Evolutionary conservation across 371 early-diverging fungal genomes (phyloP), one percentile per base, ranked within the genome.

Genomic region (Cladochytrium tenue): DNA sequence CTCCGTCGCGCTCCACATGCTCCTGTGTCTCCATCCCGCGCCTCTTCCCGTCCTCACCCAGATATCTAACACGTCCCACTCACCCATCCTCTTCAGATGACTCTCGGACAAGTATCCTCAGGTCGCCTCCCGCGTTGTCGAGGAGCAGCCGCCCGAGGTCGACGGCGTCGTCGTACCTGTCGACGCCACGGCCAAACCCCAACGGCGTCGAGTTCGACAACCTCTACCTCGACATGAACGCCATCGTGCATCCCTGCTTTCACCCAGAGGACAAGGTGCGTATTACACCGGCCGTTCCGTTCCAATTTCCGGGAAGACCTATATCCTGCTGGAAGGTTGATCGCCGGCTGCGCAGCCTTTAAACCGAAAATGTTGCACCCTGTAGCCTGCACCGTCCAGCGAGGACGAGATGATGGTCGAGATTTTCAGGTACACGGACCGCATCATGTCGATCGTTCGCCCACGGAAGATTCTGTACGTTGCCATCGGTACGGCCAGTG

Each of bases 171-270:
- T 69, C 3, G 81, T 95, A 2, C 95, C 95, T 0, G 90, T 93
- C 31, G 96, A 96, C 75, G 83, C 88, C 92, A 4, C 82, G 89
- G 64, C 93, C 95, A 17, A 96, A 97, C 76, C 96, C 97, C 3
- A 96, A 95, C 73, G 93, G 93, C 28, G 82, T 86, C 23, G 96
- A 96, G 73, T 89, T 89, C 68, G 99, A 99, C 79, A 95, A 95
- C 78, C 81, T 99, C 33, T 99, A 99, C 78, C 79, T 99, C 64
- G 99, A 99, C 75, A 96, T 99, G 94, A 99, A 99, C 79, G 99
- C 97, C 32, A 96, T 99, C 83, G 93, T 99, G 76, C 99, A 99
- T 78, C 95, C 94, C 34, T 99, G 99, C 78, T 93, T 93, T 70
- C 96, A 98, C 72, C 95, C 97, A 2, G 94, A 95, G 70, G 88